Evolutionary conservation across 371 early-diverging fungal species (phyloP).

Genomic region (Nematocida displodere): DNA sequence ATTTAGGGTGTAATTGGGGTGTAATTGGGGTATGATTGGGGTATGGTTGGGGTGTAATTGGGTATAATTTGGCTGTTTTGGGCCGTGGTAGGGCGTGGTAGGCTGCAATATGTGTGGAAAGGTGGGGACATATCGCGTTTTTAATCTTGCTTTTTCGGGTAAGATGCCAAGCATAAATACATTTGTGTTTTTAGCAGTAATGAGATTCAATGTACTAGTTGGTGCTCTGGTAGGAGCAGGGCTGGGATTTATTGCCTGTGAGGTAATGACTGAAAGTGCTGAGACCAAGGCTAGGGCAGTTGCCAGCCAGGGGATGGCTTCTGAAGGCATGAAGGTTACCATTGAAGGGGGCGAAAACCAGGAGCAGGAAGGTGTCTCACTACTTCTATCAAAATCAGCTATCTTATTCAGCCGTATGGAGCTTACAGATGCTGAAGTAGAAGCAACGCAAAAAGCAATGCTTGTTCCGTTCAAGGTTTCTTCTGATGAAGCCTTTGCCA

Average conservation of each 20-base stretch:
- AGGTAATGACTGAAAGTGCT: neutral
- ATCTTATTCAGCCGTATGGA: constrained; percentile 11
- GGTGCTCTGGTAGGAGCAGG: neutral
- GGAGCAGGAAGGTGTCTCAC: neutral
- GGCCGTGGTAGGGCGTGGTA: no score
- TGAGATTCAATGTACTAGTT: neutral
- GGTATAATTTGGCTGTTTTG: no score
- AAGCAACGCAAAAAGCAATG: neutral
- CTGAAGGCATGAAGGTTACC: neutral
- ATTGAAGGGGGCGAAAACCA: neutral
- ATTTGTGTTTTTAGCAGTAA: neutral
- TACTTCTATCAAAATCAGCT: neutral
- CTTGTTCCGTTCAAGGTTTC: neutral
- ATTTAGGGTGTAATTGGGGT: no score
- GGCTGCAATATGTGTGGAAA: no score
- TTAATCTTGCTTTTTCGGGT: constrained; percentile 15
- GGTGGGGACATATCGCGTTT: no score
- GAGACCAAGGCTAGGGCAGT: neutral
- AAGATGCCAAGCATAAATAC: neutral
- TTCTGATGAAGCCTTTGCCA: constrained; percentile 8
- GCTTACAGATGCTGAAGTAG: neutral
- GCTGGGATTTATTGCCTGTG: neutral
- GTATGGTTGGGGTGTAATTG: no score
- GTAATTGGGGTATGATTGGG: no score
- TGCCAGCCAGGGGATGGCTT: neutral